Percentiles rank a stretch among this genome's conserved stretches.
phyloP scores from a whole-genome alignment of 208 protist genomes.

The Trypanosoma grayi region DNA sequence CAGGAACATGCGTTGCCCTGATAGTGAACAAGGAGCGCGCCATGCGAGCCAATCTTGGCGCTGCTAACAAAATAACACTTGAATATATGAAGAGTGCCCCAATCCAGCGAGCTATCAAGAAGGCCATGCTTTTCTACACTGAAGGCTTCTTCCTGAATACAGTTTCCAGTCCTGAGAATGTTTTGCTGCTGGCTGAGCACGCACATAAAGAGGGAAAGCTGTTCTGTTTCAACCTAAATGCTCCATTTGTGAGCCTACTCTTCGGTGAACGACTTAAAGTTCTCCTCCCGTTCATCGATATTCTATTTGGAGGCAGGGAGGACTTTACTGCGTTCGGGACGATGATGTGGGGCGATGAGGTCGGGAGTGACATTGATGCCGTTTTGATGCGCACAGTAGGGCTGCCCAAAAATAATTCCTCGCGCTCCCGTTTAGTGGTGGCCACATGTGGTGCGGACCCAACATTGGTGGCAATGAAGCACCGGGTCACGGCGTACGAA shows the following conservation, averaged over 20 bases:
- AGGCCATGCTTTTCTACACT: conserved; percentile 76
- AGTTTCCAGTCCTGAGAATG: conserved; percentile 83
- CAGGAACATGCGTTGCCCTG: conserved; percentile 96
- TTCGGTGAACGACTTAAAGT: conserved; percentile 80
- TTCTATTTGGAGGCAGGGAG: conserved; percentile 95
- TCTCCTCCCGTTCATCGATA: conserved; percentile 91
- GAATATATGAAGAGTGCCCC: conserved; percentile 44
- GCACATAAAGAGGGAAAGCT: conserved; percentile 84
- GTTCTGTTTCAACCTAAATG: conserved; percentile 94
- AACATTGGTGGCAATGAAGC: conserved; percentile 74
- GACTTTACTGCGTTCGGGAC: conserved; percentile 86
- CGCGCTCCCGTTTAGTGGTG: conserved; percentile 76
- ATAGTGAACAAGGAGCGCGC: conserved; percentile 90
- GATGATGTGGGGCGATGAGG: conserved; percentile 55
- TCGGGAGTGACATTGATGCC: conserved; percentile 42
- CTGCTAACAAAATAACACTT: conserved; percentile 89
- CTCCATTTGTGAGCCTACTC: conserved; percentile 92
- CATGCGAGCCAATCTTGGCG: conserved; percentile 94
- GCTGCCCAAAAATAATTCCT: conserved; percentile 56
- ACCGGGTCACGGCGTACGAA: conserved; percentile 29
- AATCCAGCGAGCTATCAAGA: conserved; percentile 55
- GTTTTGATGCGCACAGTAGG: conserved; percentile 70
- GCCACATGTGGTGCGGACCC: conserved; percentile 88
- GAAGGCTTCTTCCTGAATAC: conserved; percentile 96
- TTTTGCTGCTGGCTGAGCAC: conserved; percentile 77